These are phyloP conservation scores for Hypoxylon trugodes DNA, from an alignment of 495 filamentous ascomycete species.

Conservation along the genomic window DNA sequence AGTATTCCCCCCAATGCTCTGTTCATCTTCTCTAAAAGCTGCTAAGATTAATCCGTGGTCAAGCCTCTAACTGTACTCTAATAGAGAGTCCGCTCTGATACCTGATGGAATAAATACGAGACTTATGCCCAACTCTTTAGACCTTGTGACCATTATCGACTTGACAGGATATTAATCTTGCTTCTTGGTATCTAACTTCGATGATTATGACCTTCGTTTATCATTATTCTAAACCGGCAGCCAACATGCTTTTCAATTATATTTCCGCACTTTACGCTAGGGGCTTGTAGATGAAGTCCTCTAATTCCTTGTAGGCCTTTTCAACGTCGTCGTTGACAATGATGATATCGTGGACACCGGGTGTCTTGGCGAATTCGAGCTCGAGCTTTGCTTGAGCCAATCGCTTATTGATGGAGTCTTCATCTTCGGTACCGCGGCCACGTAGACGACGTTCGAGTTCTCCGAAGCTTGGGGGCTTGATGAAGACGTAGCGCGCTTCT, in stretches of 20 bases:
- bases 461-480: conserved; percentile 80
- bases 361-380: conserved; percentile 77
- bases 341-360: conserved; percentile 81
- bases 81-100: conserved; percentile 58
- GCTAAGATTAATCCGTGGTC: conserved; percentile 48
- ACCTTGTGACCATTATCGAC: conserved; percentile 15
- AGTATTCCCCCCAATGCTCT: conserved; percentile 48
- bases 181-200: conserved; percentile 4
- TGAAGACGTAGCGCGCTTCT: conserved; percentile 83
- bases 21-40: conserved; percentile 44
- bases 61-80: conserved; percentile 49
- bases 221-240: conserved; percentile 2
- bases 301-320: conserved; percentile 79
- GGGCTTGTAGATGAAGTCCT: conserved; percentile 65
- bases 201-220: conserved; percentile 5
- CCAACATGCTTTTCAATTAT: not conserved
- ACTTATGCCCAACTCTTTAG: conserved; percentile 39
- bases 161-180: not conserved
- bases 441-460: conserved; percentile 79
- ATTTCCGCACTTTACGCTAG: conserved; percentile 24
- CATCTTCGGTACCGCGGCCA: conserved; percentile 83
- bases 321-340: conserved; percentile 93
- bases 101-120: conserved; percentile 54
- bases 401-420: conserved; percentile 77
- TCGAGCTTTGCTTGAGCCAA: conserved; percentile 82